phyloP scores from a whole-genome alignment of 164 flowering plant genomes.

The Aristolochia contorta region DNA sequence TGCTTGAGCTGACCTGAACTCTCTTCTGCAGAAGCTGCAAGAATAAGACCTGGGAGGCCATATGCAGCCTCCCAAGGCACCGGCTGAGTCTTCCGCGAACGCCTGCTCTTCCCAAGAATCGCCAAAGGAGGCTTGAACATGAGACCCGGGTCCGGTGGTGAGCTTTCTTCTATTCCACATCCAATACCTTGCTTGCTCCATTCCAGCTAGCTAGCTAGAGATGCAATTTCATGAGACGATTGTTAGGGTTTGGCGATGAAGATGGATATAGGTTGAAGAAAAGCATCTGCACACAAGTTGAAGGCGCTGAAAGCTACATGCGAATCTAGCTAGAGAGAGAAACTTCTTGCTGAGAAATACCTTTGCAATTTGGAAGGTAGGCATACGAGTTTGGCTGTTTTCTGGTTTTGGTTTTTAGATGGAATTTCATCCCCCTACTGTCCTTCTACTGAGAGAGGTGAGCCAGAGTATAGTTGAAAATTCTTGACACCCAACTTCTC shows the following conservation, averaged over 20 bases:
- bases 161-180: constrained; percentile 47
- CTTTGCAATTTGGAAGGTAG: constrained; percentile 3
- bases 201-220: constrained; percentile 4
- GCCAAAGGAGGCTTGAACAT: constrained; percentile 13
- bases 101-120: constrained; percentile 94
- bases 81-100: constrained; percentile 81
- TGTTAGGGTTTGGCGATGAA: neutral
- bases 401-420: neutral
- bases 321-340: constrained; percentile 14
- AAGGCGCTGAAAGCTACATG: constrained; percentile 15
- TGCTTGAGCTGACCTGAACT: constrained; percentile 91
- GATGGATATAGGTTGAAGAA: neutral
- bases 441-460: too few relatives aligned
- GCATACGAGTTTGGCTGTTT: constrained; percentile 10
- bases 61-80: constrained; percentile 60
- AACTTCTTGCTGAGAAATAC: constrained; percentile 7
- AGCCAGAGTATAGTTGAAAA: too few relatives aligned
- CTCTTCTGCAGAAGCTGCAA: constrained; percentile 79
- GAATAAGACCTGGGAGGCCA: constrained; percentile 95
- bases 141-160: constrained; percentile 21
- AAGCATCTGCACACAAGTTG: constrained; percentile 10
- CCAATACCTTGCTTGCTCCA: constrained; percentile 52
- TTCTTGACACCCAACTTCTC: neutral
- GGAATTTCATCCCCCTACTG: neutral
- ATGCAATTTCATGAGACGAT: neutral